Evolutionary conservation across 495 filamentous ascomycete genomes (phyloP).

Genomic region (Penicillium longicatenatum): DNA sequence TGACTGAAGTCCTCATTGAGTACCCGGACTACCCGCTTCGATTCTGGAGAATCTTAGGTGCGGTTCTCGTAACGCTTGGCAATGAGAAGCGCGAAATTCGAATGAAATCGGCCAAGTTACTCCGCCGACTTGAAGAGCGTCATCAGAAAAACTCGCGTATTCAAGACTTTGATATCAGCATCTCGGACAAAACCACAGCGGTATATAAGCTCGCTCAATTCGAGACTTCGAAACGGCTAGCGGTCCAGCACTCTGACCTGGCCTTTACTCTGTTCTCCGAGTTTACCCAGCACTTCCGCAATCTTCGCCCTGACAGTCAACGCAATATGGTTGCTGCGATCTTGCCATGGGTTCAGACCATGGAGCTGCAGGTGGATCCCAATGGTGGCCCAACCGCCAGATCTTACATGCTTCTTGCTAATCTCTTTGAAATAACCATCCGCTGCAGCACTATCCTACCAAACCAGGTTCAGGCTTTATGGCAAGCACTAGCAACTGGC

Average conservation of each 20-base stretch:
- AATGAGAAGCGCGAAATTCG: conserved; percentile 85
- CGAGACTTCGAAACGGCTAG: conserved; percentile 88
- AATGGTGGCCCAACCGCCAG: conserved; percentile 85
- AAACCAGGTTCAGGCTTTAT: conserved; percentile 95
- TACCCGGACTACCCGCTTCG: conserved; percentile 75
- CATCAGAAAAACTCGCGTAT: conserved; percentile 85
- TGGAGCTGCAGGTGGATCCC: conserved; percentile 92
- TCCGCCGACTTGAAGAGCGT: conserved; percentile 81
- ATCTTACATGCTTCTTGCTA: conserved; percentile 94
- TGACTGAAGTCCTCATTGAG: conserved; percentile 81
- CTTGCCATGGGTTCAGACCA: conserved; percentile 92
- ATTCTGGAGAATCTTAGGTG: conserved; percentile 87
- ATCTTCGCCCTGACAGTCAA: conserved; percentile 75
- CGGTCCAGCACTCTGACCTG: conserved; percentile 81
- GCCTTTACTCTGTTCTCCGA: conserved; percentile 95
- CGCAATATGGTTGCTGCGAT: conserved; percentile 94
- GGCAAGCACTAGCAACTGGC: conserved; percentile 94
- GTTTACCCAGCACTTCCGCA: conserved; percentile 88
- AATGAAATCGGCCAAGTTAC: conserved; percentile 82
- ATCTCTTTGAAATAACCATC: conserved; percentile 95
- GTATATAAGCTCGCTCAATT: conserved; percentile 98
- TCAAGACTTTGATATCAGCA: conserved; percentile 96
- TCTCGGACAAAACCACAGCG: conserved; percentile 96
- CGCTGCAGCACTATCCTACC: conserved; percentile 84
- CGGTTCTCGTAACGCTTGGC: conserved; percentile 87